Conservation (phyloP, 2,329 filamentous ascomycete species). For the Cercospora sojina region DNA sequence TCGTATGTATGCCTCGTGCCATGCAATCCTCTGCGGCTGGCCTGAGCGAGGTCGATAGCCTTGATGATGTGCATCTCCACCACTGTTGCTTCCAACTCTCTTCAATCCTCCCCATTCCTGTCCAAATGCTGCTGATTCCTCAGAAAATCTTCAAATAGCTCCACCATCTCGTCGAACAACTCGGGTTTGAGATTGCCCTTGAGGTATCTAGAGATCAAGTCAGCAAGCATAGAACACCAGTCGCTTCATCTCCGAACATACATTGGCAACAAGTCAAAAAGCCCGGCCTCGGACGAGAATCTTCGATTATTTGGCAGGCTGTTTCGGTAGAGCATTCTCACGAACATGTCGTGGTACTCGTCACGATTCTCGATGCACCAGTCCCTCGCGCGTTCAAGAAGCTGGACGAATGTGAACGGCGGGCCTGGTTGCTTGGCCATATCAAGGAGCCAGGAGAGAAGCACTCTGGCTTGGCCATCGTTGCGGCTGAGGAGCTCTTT, state of each 20-base stretch:
- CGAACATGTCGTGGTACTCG: background rate
- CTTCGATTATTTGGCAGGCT: background rate
- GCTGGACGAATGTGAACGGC: background rate
- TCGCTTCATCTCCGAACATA: background rate
- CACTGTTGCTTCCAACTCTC: background rate
- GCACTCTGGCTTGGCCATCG: background rate
- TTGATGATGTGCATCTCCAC: background rate
- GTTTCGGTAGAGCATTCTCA: background rate
- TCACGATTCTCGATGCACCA: background rate
- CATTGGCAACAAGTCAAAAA: background rate
- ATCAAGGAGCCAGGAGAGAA: background rate
- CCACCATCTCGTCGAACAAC: background rate
- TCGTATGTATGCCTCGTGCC: background rate
- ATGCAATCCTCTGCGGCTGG: background rate
- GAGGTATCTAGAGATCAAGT: background rate
- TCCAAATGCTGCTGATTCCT: constrained; percentile 2
- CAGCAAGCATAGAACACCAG: background rate
- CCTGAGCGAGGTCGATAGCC: background rate
- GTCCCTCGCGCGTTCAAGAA: background rate
- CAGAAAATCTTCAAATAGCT: background rate
- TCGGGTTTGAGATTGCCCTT: background rate
- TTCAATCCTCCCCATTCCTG: background rate
- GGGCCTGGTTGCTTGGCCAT: background rate
- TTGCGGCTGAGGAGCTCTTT: background rate
- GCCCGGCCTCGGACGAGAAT: background rate